Evolutionary conservation across 139 green algal species (phyloP).

Genomic region (Chlorella sp.): DNA sequence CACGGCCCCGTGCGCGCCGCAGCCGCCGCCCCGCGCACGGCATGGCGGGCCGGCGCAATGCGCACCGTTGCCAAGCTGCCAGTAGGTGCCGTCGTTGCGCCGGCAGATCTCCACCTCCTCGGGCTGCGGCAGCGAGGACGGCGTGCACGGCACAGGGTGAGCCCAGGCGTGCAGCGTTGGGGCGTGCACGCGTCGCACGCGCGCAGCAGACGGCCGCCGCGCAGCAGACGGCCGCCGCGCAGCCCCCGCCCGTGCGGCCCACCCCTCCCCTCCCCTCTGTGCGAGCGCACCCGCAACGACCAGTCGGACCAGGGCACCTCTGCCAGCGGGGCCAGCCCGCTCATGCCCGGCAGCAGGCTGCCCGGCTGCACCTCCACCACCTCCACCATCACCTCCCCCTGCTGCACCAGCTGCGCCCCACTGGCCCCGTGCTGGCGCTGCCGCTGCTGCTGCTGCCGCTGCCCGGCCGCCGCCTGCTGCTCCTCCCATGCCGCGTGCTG

Average conservation of each 20-base stretch:
- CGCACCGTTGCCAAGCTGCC: slow-evolving; percentile 47
- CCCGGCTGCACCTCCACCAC: neutral
- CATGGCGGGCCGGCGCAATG: too few relatives aligned
- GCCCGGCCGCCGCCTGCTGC: neutral
- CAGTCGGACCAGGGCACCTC: slow-evolving; percentile 14
- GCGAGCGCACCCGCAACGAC: slow-evolving; percentile 7
- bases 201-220: neutral
- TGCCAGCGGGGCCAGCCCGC: neutral
- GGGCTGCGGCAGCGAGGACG: neutral
- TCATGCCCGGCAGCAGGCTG: slow-evolving; percentile 20
- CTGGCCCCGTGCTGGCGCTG: neutral
- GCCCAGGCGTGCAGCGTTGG: neutral
- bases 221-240: neutral
- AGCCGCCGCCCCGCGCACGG: too few relatives aligned
- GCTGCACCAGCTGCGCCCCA: neutral
- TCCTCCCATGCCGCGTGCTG: neutral
- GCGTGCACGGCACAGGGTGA: neutral
- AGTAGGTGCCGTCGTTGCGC: slow-evolving; percentile 31
- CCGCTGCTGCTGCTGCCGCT: neutral
- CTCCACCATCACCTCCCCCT: neutral
- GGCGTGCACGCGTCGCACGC: neutral
- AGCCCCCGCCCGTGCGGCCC: neutral
- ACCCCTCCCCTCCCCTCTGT: neutral
- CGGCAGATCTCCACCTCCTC: slow-evolving; percentile 46
- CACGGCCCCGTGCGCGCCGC: too few relatives aligned